Base-by-base conservation (phyloP, 352 stramenopile species). In the Phytophthora chlamydospora region DNA sequence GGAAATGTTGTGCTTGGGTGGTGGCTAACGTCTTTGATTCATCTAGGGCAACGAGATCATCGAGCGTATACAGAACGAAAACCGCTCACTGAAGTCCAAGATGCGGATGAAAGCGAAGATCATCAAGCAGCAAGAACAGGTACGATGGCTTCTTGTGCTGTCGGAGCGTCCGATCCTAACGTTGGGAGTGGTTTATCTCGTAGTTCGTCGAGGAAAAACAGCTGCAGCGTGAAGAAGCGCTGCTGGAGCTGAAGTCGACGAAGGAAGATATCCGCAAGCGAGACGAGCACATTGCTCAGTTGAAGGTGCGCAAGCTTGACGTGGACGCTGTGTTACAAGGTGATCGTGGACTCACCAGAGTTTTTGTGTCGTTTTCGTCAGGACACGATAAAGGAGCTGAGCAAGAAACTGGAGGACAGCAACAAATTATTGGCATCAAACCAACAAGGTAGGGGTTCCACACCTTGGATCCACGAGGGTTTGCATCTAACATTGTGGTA, bases 71-170 rank as follows among this genome's bases (percentile, higher is more conserved):
- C 89, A 97, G 35, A 87, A 75, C 32, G 89, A 97, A 53, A 93
- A 88, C 34, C 85, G 75, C 10, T 74, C 75, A 16, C 59, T 94
- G 8, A 89, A 90, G 50, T 75, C 71, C 11, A 96, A 96, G 48
- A 86, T 96, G 71, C 77, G 83, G 41, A 93, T 89, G 75, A 95
- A 95, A 66, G 83, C 80, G 8, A 93, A 91, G 71, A 93, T 97
- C 73, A 78, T 97, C 40, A 95, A 95, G 42, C 88, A 97, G 34
- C 89, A 97, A 67, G 89, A 97, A 53, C 75, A 87, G 65, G 79
- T 89, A 47, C 13, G 54, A 19, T 44, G 11, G 21, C 17, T 21
- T 41, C 19, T 5, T 40, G 13, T 43, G 6, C 10, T 42, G 14
- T 6, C 61, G 12, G n/a, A 34, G 29, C 21, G 34, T 34, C 17